Percentiles rank a stretch among this genome's conserved stretches.
Conservation (phyloP, 2,329 filamentous ascomycete genomes). For the Colletotrichum tabaci region DNA sequence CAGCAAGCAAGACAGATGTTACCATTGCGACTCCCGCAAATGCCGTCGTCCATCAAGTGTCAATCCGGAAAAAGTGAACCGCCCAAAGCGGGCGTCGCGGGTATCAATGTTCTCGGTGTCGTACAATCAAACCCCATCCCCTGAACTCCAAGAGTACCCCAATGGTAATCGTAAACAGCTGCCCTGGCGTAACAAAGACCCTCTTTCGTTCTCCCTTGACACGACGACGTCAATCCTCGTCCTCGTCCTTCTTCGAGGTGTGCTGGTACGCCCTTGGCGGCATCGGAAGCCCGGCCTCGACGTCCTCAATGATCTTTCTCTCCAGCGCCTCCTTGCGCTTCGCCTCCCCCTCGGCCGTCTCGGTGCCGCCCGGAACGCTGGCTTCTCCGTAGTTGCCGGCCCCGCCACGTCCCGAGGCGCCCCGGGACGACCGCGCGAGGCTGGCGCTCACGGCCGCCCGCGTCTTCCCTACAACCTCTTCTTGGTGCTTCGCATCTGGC, state of each 20-base stretch:
- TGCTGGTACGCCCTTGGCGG: constrained; percentile 61
- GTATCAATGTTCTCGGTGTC: constrained; percentile 34
- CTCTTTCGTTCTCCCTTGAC: not conserved
- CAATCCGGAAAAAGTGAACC: constrained; percentile 5
- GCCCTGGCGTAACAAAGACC: not conserved
- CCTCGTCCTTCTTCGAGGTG: constrained; percentile 46
- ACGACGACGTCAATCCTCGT: constrained; percentile 21
- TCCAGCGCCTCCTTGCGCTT: constrained; percentile 57
- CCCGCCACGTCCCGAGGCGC: constrained; percentile 66
- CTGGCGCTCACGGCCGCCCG: constrained; percentile 53
- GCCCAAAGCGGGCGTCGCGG: constrained; percentile 40
- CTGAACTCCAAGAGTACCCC: constrained; percentile 28
- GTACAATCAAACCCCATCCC: constrained; percentile 9
- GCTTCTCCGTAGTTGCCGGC: constrained; percentile 66
- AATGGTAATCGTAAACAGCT: not conserved
- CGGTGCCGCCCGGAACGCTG: constrained; percentile 46
- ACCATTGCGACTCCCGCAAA: constrained; percentile 17
- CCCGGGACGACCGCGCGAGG: constrained; percentile 43
- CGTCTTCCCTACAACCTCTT: constrained; percentile 53
- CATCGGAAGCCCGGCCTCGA: constrained; percentile 63
- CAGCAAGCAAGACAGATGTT: constrained; percentile 14
- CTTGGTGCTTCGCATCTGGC: constrained; percentile 51
- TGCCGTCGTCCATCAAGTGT: constrained; percentile 8
- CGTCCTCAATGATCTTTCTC: constrained; percentile 59
- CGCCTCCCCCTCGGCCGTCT: constrained; percentile 48